Conservation (phyloP, 148 eudicot genomes). For the Rhododendron williamsianum region DNA sequence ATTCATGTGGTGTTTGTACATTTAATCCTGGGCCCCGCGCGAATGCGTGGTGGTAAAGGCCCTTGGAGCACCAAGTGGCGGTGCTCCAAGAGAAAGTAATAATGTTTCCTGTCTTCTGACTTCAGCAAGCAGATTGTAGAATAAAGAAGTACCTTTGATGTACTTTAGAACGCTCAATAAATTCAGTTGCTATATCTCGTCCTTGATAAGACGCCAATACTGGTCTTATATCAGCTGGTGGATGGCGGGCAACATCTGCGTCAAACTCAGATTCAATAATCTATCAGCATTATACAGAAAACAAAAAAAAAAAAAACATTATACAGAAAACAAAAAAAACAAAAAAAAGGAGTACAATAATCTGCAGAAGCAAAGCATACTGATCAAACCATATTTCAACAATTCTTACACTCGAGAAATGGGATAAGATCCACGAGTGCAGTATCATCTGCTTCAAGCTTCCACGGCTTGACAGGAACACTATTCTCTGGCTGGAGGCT, state of each 20-base stretch:
- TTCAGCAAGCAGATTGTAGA: background rate
- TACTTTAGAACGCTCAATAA: conserved; percentile 74
- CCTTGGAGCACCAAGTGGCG: background rate
- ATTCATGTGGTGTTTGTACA: background rate
- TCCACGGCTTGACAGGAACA: conserved; percentile 69
- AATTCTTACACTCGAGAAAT: conserved; percentile 76
- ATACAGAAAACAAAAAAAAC: background rate
- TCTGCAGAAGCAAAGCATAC: background rate
- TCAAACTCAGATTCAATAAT: conserved; percentile 4
- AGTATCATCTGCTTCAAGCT: conserved; percentile 69
- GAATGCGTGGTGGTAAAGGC: background rate
- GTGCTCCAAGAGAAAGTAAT: background rate
- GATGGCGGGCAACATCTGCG: conserved; percentile 66
- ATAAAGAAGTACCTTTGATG: conserved; percentile 45
- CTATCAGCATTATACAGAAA: background rate
- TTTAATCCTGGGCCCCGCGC: background rate
- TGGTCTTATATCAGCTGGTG: conserved; percentile 65
- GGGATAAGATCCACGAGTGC: conserved; percentile 81
- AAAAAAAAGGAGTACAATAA: background rate
- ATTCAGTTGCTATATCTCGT: conserved; percentile 71
- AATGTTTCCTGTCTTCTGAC: background rate
- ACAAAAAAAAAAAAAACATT: background rate
- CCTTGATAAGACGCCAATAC: conserved; percentile 84
- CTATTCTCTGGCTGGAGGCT: conserved; percentile 79
- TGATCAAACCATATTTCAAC: background rate